Percentiles rank a stretch among this genome's conserved stretches.
These are phyloP conservation scores for Sphagnum tenellum DNA, from an alignment of 225 moss, liverwort and hornwort species.

Conservation along the genomic window DNA sequence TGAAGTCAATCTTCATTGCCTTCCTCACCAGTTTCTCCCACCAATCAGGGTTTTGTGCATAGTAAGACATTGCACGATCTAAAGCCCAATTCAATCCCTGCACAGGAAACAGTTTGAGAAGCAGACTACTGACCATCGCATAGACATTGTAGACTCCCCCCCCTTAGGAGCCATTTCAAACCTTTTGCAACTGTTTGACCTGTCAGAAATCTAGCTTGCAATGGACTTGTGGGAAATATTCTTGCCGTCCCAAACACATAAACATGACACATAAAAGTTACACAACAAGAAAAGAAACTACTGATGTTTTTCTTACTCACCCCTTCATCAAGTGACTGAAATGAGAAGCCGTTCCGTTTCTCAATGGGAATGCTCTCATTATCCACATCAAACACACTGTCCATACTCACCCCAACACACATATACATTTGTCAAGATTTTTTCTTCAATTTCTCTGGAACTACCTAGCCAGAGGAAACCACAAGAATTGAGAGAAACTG, in stretches of 20 bases:
- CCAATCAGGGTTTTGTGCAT: conserved; percentile 47
- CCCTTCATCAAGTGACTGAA: conserved; percentile 73
- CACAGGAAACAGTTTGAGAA: neutral
- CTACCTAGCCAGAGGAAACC: no score
- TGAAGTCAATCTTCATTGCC: conserved; percentile 78
- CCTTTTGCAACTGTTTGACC: no score
- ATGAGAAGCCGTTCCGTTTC: conserved; percentile 83
- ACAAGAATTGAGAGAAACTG: no score
- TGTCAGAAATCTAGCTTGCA: no score
- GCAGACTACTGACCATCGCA: neutral
- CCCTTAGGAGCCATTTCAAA: no score
- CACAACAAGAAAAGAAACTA: no score
- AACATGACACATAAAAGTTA: no score
- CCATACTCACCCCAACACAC: neutral
- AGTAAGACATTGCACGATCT: conserved; percentile 74
- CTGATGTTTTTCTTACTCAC: conserved; percentile 23
- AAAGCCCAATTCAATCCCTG: conserved; percentile 92
- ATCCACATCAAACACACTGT: conserved; percentile 92
- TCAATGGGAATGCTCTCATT: conserved; percentile 59
- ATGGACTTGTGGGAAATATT: no score
- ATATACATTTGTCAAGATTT: conserved; percentile 1
- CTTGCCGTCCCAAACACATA: no score
- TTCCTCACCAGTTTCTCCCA: conserved; percentile 71
- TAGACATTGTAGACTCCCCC: neutral
- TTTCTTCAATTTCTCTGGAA: neutral